Evolutionary conservation across 2,329 filamentous ascomycete genomes (phyloP).

Genomic region (Blastomyces emzantsi): DNA sequence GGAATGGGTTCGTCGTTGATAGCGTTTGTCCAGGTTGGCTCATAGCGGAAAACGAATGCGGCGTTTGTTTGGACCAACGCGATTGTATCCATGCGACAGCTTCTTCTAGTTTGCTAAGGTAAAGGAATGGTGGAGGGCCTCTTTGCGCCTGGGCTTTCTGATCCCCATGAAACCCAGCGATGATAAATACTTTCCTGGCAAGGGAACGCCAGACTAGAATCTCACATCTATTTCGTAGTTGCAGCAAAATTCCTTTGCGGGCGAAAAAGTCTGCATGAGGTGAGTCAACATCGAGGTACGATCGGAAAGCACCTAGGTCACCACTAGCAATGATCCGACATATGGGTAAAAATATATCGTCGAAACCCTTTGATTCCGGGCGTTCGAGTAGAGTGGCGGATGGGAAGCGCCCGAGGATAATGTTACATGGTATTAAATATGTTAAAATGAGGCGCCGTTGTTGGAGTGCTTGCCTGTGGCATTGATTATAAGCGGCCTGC

Average conservation of each 20-base stretch:
- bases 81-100: conserved; percentile 56
- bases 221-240: conserved; percentile 67
- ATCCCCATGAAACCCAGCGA: conserved; percentile 63
- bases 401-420: conserved; percentile 78
- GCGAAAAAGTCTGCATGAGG: conserved; percentile 63
- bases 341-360: conserved; percentile 62
- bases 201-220: conserved; percentile 78
- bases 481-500: conserved; percentile 71
- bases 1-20: not conserved
- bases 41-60: not conserved
- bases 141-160: conserved; percentile 32
- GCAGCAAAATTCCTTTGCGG: conserved; percentile 63
- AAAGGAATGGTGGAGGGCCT: conserved; percentile 60
- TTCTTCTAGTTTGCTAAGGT: conserved; percentile 58
- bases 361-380: conserved; percentile 59
- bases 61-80: not conserved
- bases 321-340: conserved; percentile 62
- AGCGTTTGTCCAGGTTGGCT: not conserved
- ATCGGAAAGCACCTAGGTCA: conserved; percentile 64
- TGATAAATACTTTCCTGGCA: conserved; percentile 64
- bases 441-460: conserved; percentile 75
- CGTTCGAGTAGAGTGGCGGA: conserved; percentile 55
- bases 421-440: conserved; percentile 72
- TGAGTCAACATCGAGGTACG: conserved; percentile 50
- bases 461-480: conserved; percentile 47